Evolutionary conservation across 2,329 filamentous ascomycete genomes (phyloP), one percentile per base, ranked within the genome.

Genomic region (Botryotinia narcissicola): DNA sequence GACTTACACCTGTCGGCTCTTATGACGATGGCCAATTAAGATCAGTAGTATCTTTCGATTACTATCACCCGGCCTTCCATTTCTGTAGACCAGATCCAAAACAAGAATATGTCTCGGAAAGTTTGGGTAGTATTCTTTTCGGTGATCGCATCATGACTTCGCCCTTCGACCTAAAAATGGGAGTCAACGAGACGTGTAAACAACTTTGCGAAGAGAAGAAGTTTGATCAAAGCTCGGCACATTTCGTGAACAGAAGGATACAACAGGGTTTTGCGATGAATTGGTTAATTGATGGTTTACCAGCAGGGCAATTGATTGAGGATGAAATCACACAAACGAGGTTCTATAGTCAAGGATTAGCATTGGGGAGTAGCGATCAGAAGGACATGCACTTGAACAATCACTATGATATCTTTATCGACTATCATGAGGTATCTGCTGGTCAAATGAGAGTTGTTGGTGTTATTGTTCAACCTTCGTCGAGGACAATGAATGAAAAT

Each of bases 61-160:
- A 99, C 86, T 99, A 99, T 82, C 90, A 96, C 79, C 89, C 91
- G 9, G 88, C 88, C 5, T 97, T 99, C 83, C 90, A 93, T 80
- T 97, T 98, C 85, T 99, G 96, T 83, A 85, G 88, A 78, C 96
- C 95, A 2, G 85, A 92, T 73, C 90, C 87, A 75, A 93, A 93
- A 3, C 91, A 94, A 14, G 83, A 95, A 81, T 88, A 92, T 84
- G 90, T 97, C 35, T 91, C 93, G 59, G 96, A 98, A 84, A 96
- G 93, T 76, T 83, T 99, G 76, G 96, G 96, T 37, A 98, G 95
- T 86, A 99, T 99, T 81, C 84, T 99, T 70, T 99, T 99, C 79
- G 96, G 96, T 78, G 96, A 99, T 84, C 90, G 96, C 73, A 99
- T 99, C 84, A 94, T 94, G 84, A 97, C 94, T n/a, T 98, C 95